These are phyloP conservation scores for Tympanopsis confertula DNA, from an alignment of 2,329 filamentous ascomycete species.

Conservation along the genomic window DNA sequence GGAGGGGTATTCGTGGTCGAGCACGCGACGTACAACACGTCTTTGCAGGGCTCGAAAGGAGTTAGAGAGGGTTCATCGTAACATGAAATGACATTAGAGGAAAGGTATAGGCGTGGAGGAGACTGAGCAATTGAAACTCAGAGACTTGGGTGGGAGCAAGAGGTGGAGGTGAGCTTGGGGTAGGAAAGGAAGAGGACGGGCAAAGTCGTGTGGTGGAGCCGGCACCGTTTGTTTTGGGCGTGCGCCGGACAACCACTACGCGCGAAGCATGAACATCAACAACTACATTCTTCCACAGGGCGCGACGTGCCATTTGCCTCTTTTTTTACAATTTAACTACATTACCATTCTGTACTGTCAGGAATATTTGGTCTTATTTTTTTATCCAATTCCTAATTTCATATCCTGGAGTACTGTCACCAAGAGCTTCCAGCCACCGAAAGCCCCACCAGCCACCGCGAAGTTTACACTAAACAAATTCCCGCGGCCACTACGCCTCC, in stretches of 20 bases:
- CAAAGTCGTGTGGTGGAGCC: background rate
- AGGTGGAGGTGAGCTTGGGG: too few relatives aligned
- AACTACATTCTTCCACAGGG: background rate
- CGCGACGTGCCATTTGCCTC: too few relatives aligned
- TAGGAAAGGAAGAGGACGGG: background rate
- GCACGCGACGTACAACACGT: slow-evolving; percentile 1
- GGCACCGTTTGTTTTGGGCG: background rate
- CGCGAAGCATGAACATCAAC: background rate
- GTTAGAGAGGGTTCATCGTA: background rate
- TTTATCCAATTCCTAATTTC: too few relatives aligned
- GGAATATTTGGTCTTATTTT: too few relatives aligned
- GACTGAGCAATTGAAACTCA: background rate
- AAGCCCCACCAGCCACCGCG: too few relatives aligned
- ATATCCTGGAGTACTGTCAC: too few relatives aligned
- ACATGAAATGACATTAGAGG: background rate
- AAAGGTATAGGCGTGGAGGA: background rate
- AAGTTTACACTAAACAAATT: too few relatives aligned
- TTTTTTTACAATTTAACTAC: too few relatives aligned
- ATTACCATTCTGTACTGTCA: too few relatives aligned
- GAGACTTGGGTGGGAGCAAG: background rate
- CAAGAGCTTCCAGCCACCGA: too few relatives aligned
- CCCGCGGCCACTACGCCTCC: too few relatives aligned
- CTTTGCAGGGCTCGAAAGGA: background rate
- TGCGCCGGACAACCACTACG: background rate
- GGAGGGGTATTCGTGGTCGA: background rate